These are phyloP conservation scores for Dichomitus squalens DNA, from an alignment of 1,284 basidiomycete genomes.

Conservation along the genomic window DNA sequence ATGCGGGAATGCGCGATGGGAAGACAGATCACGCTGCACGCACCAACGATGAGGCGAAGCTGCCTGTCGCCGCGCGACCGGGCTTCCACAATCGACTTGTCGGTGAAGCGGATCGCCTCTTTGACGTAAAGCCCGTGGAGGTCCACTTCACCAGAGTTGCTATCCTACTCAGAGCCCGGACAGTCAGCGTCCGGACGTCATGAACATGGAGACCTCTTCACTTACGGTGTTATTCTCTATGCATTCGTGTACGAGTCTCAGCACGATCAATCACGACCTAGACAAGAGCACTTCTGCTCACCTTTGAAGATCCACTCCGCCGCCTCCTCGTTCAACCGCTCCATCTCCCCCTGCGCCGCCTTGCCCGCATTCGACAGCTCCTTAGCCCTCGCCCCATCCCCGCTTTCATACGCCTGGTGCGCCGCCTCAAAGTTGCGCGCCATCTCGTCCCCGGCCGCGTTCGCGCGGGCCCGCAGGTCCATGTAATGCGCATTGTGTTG, in stretches of 20 bases:
- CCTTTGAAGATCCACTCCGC: constrained; percentile 88
- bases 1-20: neutral
- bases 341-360: constrained; percentile 79
- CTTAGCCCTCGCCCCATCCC: constrained; percentile 84
- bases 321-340: constrained; percentile 82
- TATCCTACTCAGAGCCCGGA: constrained; percentile 48
- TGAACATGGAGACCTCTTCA: neutral
- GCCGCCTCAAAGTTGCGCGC: constrained; percentile 65
- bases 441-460: constrained; percentile 77
- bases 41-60: constrained; percentile 87
- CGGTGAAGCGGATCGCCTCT: constrained; percentile 80
- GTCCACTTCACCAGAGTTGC: constrained; percentile 78
- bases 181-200: neutral
- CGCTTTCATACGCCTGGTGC: constrained; percentile 66
- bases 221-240: constrained; percentile 82
- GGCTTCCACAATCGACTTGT: constrained; percentile 70
- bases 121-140: constrained; percentile 93
- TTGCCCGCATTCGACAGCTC: constrained; percentile 85
- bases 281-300: constrained; percentile 33
- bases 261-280: neutral
- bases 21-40: constrained; percentile 30
- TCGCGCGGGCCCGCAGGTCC: constrained; percentile 71
- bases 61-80: constrained; percentile 67
- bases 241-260: neutral
- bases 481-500: constrained; percentile 72